Conservation (phyloP, 192 early-diverging fungal genomes). For the Piromyces sp. region DNA sequence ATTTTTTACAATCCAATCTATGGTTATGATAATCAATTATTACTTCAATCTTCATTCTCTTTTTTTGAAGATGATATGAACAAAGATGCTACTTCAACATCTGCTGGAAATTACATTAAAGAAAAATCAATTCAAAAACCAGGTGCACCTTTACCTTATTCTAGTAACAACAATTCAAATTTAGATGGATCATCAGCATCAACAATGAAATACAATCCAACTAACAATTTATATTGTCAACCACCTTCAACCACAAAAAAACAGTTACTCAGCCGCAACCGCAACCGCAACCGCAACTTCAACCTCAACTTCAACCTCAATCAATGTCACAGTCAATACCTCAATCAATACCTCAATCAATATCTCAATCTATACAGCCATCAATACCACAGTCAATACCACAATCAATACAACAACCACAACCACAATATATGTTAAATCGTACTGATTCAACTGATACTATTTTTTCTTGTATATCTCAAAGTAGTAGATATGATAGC, state of each 20-base stretch:
- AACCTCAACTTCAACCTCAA: background rate
- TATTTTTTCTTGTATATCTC: background rate
- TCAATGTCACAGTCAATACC: background rate
- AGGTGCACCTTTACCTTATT: background rate
- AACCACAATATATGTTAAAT: background rate
- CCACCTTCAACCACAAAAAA: background rate
- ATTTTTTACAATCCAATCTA: background rate
- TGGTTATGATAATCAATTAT: background rate
- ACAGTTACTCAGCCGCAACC: too few relatives aligned
- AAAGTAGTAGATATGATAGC: background rate
- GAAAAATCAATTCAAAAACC: background rate
- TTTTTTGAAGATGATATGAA: background rate
- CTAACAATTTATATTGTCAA: background rate
- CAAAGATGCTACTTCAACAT: background rate
- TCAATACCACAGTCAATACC: background rate
- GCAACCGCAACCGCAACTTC: background rate
- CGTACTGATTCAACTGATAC: background rate
- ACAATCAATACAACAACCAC: background rate
- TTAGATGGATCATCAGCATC: background rate
- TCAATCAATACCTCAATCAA: background rate
- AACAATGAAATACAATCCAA: background rate
- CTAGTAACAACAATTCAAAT: background rate
- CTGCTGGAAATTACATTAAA: background rate
- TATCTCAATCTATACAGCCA: background rate
- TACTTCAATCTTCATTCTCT: background rate